These are phyloP conservation scores for Boletus rubropictus DNA, from an alignment of 768 basidiomycete genomes.

Conservation along the genomic window DNA sequence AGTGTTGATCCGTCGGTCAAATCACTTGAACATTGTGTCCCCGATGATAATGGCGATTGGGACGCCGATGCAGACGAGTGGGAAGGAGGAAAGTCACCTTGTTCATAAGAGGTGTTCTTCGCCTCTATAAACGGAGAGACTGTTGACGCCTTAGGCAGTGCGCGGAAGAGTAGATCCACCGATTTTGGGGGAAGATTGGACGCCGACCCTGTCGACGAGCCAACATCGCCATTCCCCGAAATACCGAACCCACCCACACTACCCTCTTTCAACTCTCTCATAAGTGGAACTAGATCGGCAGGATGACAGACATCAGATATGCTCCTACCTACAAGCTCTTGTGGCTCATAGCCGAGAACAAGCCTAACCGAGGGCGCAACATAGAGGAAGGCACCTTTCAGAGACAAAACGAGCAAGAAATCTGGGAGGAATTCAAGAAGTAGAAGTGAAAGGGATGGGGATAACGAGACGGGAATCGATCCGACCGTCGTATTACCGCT, in stretches of 20 bases:
- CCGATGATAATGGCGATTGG: not conserved
- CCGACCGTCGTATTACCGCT: slow-evolving; percentile 17
- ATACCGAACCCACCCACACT: slow-evolving; percentile 17
- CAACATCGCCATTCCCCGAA: slow-evolving; percentile 16
- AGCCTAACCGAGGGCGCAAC: slow-evolving; percentile 75
- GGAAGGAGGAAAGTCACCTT: not conserved
- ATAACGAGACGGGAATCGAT: slow-evolving; percentile 44
- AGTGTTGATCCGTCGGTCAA: slow-evolving; percentile 16
- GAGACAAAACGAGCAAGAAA: slow-evolving; percentile 84
- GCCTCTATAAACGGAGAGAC: not conserved
- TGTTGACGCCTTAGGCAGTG: slow-evolving; percentile 49
- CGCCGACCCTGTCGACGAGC: slow-evolving; percentile 6
- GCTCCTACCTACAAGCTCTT: slow-evolving; percentile 73
- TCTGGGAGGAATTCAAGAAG: slow-evolving; percentile 65
- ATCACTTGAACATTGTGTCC: not conserved
- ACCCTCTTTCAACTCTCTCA: slow-evolving; percentile 83
- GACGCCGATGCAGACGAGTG: not conserved
- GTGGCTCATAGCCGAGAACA: slow-evolving; percentile 81
- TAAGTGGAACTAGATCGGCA: slow-evolving; percentile 84
- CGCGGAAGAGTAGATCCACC: slow-evolving; percentile 84
- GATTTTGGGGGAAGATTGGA: slow-evolving; percentile 37
- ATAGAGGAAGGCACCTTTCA: slow-evolving; percentile 91
- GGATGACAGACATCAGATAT: slow-evolving; percentile 83
- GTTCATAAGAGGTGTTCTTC: slow-evolving; percentile 1
- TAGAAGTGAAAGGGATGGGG: slow-evolving; percentile 32